Percentiles rank a stretch among this genome's conserved stretches.
These are phyloP conservation scores for Hippophae tibetana DNA, from an alignment of 306 rosid species.

Conservation along the genomic window DNA sequence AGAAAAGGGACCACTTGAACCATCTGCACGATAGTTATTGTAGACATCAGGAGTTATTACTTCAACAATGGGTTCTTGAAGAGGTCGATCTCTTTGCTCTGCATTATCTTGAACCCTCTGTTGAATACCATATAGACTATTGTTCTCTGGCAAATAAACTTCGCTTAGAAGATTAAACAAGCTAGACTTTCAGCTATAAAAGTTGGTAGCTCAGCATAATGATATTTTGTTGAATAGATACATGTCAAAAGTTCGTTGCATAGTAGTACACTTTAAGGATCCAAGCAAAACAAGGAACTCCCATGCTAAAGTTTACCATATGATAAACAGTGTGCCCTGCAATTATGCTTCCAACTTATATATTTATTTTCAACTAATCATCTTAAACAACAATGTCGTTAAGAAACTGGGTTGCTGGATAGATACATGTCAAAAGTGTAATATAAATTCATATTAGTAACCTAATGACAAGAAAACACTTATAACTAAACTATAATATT, in stretches of 20 bases:
- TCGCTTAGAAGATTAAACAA: constrained; percentile 29
- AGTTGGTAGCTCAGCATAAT: background rate
- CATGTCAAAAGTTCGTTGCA: too few species aligned
- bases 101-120: constrained; percentile 49
- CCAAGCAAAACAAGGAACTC: background rate
- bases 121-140: constrained; percentile 54
- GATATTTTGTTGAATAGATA: background rate
- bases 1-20: constrained; percentile 53
- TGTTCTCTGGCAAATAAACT: constrained; percentile 68
- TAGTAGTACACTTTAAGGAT: background rate
- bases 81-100: constrained; percentile 53
- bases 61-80: constrained; percentile 70
- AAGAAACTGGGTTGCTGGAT: constrained; percentile 1
- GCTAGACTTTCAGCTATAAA: background rate
- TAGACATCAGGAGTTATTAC: constrained; percentile 90
- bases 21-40: constrained; percentile 66
- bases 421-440: constrained; percentile 1
- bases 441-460: constrained; percentile 12
- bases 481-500: background rate
- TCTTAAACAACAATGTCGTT: background rate
- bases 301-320: background rate
- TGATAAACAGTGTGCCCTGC: background rate
- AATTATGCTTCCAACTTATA: background rate
- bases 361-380: constrained; percentile 2
- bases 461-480: constrained; percentile 10